phyloP scores from a whole-genome alignment of 1,139 yeast species.

The Wickerhamomyces sp. region DNA sequence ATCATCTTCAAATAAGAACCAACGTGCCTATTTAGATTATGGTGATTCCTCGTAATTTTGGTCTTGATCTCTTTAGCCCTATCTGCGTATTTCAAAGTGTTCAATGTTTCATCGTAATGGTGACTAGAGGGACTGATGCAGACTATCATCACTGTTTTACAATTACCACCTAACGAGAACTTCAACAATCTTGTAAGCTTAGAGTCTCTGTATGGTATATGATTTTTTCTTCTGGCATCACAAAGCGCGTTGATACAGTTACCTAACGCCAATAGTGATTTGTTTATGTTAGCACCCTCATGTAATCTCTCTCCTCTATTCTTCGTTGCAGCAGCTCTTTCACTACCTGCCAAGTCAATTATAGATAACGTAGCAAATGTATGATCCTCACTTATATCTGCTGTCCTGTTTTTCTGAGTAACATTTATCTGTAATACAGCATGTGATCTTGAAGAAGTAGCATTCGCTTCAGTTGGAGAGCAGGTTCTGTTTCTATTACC shows the following conservation, averaged over 20 bases:
- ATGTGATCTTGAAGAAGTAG: slow-evolving; percentile 86
- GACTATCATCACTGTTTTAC: slow-evolving; percentile 93
- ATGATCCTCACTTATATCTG: slow-evolving; percentile 62
- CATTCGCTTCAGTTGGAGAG: slow-evolving; percentile 88
- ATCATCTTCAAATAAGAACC: slow-evolving; percentile 85
- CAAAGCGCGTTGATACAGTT: slow-evolving; percentile 92
- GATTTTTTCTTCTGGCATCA: slow-evolving; percentile 61
- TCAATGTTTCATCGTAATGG: slow-evolving; percentile 89
- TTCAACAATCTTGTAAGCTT: slow-evolving; percentile 80
- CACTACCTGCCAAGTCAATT: slow-evolving; percentile 93
- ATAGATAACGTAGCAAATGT: slow-evolving; percentile 78
- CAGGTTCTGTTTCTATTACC: slow-evolving; percentile 80
- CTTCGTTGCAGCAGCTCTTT: slow-evolving; percentile 84
- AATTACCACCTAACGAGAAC: slow-evolving; percentile 90
- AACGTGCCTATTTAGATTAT: slow-evolving; percentile 77
- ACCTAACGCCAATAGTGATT: slow-evolving; percentile 82
- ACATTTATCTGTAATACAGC: slow-evolving; percentile 85
- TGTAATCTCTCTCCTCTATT: slow-evolving; percentile 74
- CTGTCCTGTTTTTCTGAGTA: slow-evolving; percentile 55
- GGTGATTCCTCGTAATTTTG: slow-evolving; percentile 69
- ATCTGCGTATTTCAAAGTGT: slow-evolving; percentile 85
- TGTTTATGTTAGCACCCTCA: slow-evolving; percentile 92
- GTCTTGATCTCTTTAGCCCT: slow-evolving; percentile 90
- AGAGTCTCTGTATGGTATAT: slow-evolving; percentile 88
- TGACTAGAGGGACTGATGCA: slow-evolving; percentile 83